These are phyloP conservation scores for Pythium phragmitis DNA, from an alignment of 352 stramenopile genomes.

Conservation along the genomic window DNA sequence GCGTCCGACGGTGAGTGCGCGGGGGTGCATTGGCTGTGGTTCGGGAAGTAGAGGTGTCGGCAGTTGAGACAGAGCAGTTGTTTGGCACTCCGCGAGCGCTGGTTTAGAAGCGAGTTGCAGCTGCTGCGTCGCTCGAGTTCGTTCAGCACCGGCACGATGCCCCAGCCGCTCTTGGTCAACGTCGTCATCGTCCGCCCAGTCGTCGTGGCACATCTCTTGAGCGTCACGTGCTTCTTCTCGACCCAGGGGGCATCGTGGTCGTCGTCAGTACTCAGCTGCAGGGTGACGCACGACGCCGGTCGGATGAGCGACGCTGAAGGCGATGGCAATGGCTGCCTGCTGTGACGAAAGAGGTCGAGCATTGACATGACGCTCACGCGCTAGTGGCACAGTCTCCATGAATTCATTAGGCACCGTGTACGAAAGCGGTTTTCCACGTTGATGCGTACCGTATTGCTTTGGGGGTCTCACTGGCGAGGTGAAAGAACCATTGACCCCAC, in stretches of 20 bases:
- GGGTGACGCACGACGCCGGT: slow-evolving; percentile 1
- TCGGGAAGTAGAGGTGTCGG: slow-evolving; percentile 13
- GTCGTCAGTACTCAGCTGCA: background rate
- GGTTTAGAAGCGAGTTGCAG: background rate
- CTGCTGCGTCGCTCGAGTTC: slow-evolving; percentile 19
- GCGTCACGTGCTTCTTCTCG: background rate
- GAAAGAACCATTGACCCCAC: background rate
- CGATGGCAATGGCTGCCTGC: background rate
- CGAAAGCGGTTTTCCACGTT: no score
- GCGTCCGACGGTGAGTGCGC: background rate
- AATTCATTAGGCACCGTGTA: no score
- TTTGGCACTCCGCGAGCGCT: slow-evolving; percentile 3
- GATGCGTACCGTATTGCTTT: background rate
- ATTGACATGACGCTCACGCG: slow-evolving; percentile 11
- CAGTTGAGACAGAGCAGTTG: slow-evolving; percentile 26
- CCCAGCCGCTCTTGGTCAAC: slow-evolving; percentile 9
- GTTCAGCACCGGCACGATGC: slow-evolving; percentile 26
- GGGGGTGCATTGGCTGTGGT: background rate
- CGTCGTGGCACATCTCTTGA: slow-evolving; percentile 16
- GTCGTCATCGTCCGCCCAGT: no score
- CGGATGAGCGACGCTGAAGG: background rate
- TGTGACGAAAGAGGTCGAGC: slow-evolving; percentile 13
- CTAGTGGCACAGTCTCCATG: no score
- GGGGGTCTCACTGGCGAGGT: background rate
- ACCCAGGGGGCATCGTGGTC: background rate